Conservation (phyloP, 2,329 filamentous ascomycete species). For the Cladosporium colombiae region DNA sequence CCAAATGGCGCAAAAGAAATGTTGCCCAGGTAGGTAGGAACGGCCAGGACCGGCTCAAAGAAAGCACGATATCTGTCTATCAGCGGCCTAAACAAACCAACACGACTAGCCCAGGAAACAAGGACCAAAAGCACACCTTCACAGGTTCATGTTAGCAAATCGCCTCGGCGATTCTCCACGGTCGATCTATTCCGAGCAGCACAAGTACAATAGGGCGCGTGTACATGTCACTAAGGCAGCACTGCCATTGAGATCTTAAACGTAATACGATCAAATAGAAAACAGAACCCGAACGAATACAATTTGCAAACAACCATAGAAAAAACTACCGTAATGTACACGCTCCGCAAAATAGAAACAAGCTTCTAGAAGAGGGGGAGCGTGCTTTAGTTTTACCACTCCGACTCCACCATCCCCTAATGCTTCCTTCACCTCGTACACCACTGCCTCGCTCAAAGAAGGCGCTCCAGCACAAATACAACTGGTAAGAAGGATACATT, state of each 20-base stretch:
- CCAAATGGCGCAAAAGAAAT: background rate
- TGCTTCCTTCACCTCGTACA: background rate
- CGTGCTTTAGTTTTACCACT: constrained; percentile 3
- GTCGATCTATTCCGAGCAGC: background rate
- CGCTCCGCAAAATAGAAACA: constrained; percentile 1
- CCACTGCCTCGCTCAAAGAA: background rate
- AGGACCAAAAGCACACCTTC: background rate
- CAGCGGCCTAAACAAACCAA: background rate
- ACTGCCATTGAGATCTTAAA: background rate
- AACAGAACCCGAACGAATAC: background rate
- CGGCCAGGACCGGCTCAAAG: background rate
- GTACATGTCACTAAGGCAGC: background rate
- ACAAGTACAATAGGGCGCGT: background rate
- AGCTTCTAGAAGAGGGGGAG: background rate
- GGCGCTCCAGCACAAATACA: background rate
- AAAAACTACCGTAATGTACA: constrained; percentile 12
- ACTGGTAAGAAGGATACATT: background rate
- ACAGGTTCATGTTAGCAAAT: background rate
- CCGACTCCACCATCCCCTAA: background rate
- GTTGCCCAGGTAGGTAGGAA: background rate
- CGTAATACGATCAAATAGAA: background rate
- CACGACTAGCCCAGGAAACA: background rate
- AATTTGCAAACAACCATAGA: background rate
- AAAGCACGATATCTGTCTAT: background rate
- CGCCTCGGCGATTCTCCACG: background rate